Percentiles rank a stretch among this genome's conserved stretches.
phyloP scores from a whole-genome alignment of 129 eudicot species.

The Lactuca sativa region DNA sequence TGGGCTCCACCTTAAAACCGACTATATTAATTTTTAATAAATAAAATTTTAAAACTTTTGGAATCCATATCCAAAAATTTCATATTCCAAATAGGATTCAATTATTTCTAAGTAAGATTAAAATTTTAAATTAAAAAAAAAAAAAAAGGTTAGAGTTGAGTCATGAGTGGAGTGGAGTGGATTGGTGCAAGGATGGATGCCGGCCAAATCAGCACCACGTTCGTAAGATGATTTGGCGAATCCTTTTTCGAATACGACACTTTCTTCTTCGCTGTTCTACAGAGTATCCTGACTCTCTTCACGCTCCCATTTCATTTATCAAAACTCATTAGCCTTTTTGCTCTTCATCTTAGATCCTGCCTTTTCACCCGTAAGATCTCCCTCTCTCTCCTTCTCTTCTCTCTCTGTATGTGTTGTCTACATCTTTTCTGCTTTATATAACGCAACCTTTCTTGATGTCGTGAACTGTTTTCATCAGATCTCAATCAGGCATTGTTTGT shows the following conservation, averaged over 20 bases:
- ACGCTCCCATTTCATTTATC: constrained; percentile 2
- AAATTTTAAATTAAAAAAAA: not conserved
- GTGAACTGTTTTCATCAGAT: not conserved
- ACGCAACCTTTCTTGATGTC: not conserved
- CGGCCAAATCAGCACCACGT: constrained; percentile 38
- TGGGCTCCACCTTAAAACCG: too few species aligned
- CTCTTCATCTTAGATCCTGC: constrained; percentile 27
- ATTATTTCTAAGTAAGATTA: not conserved
- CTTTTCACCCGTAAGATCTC: constrained; percentile 14
- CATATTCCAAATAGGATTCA: not conserved
- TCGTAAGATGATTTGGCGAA: constrained; percentile 34
- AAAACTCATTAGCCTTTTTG: not conserved
- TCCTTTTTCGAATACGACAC: constrained; percentile 30
- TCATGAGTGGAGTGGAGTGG: constrained; percentile 17
- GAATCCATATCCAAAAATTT: too few species aligned
- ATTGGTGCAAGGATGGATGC: constrained; percentile 10
- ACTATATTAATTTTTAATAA: too few species aligned
- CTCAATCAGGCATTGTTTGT: constrained; percentile 12
- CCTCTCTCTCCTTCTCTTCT: constrained; percentile 1
- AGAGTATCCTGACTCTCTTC: not conserved
- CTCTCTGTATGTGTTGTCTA: not conserved
- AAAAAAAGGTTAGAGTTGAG: not conserved
- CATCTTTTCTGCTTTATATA: not conserved
- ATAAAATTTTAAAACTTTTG: too few species aligned
- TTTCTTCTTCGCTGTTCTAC: constrained; percentile 14